Evolutionary conservation across 108 stramenopile species (phyloP).

Genomic region (Stephanodiscus triporus): DNA sequence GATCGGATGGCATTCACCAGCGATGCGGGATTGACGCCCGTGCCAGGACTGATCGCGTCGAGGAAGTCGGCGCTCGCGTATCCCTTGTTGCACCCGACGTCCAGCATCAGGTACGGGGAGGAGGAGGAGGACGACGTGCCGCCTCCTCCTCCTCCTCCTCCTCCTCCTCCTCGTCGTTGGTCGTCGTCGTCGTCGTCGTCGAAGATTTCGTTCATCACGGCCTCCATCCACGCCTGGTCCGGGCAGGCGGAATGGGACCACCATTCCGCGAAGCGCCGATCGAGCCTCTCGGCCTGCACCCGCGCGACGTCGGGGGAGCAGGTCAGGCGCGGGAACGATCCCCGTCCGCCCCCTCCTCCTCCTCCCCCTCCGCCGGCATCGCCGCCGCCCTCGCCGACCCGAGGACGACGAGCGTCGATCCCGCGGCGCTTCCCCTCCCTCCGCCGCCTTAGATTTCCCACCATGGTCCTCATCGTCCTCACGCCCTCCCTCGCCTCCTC

Average conservation of each 20-base stretch:
- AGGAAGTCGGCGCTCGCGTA: slow-evolving; percentile 45
- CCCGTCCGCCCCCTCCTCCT: too few relatives aligned
- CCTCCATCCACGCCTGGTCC: slow-evolving; percentile 45
- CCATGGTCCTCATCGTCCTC: slow-evolving; percentile 6
- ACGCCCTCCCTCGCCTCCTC: slow-evolving; percentile 3
- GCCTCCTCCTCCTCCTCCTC: neutral
- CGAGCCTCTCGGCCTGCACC: slow-evolving; percentile 12
- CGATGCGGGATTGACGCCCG: slow-evolving; percentile 27
- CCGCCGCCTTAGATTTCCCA: neutral
- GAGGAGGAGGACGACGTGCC: too few relatives aligned
- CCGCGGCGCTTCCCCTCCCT: neutral
- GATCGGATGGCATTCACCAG: slow-evolving; percentile 26
- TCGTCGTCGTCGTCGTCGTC: neutral
- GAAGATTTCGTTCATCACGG: slow-evolving; percentile 12
- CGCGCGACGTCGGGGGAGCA: slow-evolving; percentile 16
- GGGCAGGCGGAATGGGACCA: slow-evolving; percentile 51
- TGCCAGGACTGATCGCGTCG: slow-evolving; percentile 37
- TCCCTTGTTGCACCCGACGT: slow-evolving; percentile 53
- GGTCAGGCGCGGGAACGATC: slow-evolving; percentile 16
- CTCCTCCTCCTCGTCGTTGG: too few relatives aligned
- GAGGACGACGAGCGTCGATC: neutral
- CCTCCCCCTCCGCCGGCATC: neutral
- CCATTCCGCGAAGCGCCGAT: slow-evolving; percentile 36
- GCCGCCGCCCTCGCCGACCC: neutral
- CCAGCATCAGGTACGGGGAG: slow-evolving; percentile 33